Evolutionary conservation across 1,284 basidiomycete species (phyloP).

Genomic region (Ustilago tritici): DNA sequence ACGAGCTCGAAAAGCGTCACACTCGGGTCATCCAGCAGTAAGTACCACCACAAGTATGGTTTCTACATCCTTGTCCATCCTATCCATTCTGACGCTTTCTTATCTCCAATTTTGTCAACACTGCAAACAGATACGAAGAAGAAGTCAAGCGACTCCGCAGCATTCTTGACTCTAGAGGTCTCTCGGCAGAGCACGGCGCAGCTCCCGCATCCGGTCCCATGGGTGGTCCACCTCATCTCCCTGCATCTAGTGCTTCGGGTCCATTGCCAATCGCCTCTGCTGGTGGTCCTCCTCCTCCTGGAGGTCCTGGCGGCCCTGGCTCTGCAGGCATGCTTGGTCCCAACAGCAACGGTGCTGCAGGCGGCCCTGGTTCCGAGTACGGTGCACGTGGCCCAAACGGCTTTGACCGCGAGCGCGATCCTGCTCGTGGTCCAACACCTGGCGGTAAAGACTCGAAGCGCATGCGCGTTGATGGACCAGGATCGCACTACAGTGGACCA

Average conservation of each 20-base stretch:
- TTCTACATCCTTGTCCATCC: neutral
- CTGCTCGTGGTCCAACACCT: conserved; percentile 52
- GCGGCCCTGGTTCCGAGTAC: conserved; percentile 51
- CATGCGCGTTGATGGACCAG: conserved; percentile 52
- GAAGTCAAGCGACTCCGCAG: conserved; percentile 78
- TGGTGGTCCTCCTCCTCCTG: conserved; percentile 71
- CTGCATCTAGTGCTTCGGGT: conserved; percentile 45
- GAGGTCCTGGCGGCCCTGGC: conserved; percentile 67
- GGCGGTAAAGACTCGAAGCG: conserved; percentile 66
- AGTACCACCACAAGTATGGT: conserved; percentile 45
- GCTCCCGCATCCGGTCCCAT: conserved; percentile 41
- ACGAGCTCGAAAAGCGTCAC: conserved; percentile 82
- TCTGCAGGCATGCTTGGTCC: conserved; percentile 59
- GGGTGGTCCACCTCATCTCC: conserved; percentile 54
- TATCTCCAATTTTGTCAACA: neutral
- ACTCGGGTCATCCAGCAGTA: conserved; percentile 77
- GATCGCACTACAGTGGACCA: conserved; percentile 50
- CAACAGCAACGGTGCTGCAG: conserved; percentile 39
- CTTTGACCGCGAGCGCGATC: conserved; percentile 68
- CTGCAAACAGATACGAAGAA: conserved; percentile 75
- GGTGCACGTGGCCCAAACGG: conserved; percentile 43
- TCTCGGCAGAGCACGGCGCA: conserved; percentile 53
- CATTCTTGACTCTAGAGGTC: conserved; percentile 74
- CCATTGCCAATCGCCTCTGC: conserved; percentile 69
- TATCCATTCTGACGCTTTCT: conserved; percentile 1